Evolutionary conservation across 1,284 basidiomycete species (phyloP).

Genomic region (Naganishia sp.): DNA sequence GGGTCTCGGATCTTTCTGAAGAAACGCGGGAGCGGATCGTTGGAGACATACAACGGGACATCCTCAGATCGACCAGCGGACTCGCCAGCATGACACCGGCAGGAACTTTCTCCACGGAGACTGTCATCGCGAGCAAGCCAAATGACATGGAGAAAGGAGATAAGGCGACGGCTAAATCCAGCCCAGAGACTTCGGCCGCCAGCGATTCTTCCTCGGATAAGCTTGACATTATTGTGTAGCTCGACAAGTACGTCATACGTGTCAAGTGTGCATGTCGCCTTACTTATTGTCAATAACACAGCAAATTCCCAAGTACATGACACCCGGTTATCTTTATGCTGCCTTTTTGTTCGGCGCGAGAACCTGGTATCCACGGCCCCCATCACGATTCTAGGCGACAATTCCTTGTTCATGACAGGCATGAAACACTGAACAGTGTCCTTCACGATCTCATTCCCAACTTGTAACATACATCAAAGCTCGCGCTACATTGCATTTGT

Average conservation of each 20-base stretch:
- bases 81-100: not conserved
- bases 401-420: no score
- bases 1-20: conserved; percentile 20
- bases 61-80: conserved; percentile 26
- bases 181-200: conserved; percentile 22
- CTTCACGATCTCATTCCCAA: no score
- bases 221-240: conserved; percentile 29
- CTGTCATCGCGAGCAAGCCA: not conserved
- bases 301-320: no score
- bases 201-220: conserved; percentile 30
- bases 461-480: no score
- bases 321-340: no score
- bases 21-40: conserved; percentile 32
- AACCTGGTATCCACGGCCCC: no score
- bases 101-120: not conserved
- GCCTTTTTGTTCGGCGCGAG: no score
- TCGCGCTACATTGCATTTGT: no score
- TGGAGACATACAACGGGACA: conserved; percentile 33
- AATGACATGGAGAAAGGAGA: not conserved
- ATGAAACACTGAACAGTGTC: not conserved
- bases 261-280: no score
- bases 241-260: not conserved
- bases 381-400: no score
- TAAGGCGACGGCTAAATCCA: conserved; percentile 15
- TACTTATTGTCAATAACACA: no score